phyloP scores from a whole-genome alignment of 306 rosid species.

The Glycine soja region DNA sequence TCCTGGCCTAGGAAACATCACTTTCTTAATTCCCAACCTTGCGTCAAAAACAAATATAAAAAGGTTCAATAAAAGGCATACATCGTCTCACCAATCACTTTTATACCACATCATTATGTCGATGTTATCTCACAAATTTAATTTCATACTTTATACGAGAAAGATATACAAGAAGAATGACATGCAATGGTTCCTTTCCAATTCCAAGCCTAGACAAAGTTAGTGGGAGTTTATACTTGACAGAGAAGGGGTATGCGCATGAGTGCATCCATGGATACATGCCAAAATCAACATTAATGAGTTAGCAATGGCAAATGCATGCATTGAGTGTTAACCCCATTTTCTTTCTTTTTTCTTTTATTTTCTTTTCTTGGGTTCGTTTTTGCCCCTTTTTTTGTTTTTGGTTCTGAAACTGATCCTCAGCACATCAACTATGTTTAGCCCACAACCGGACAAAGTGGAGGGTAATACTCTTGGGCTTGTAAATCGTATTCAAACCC shows the following conservation, averaged over 20 bases:
- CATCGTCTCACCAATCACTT: constrained; percentile 40
- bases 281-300: too few relatives aligned
- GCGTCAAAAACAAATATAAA: constrained; percentile 35
- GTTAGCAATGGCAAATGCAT: too few relatives aligned
- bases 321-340: too few relatives aligned
- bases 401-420: too few relatives aligned
- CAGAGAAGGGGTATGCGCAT: not conserved
- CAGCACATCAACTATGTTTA: not conserved
- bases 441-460: constrained; percentile 40
- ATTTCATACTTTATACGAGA: constrained; percentile 35
- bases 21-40: not conserved
- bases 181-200: constrained; percentile 41
- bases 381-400: too few relatives aligned
- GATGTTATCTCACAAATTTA: not conserved
- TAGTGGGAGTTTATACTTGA: constrained; percentile 54
- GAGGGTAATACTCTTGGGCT: constrained; percentile 38
- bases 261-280: too few relatives aligned
- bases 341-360: too few relatives aligned
- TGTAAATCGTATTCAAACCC: constrained; percentile 37
- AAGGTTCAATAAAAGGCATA: constrained; percentile 40
- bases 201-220: constrained; percentile 42
- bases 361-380: too few relatives aligned
- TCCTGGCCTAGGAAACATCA: not conserved
- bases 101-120: constrained; percentile 54
- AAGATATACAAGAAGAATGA: constrained; percentile 21